Percentiles rank a stretch among this genome's conserved stretches.
These are phyloP conservation scores for Clavispora santaluciae DNA, from an alignment of 805 yeast species.

Conservation along the genomic window DNA sequence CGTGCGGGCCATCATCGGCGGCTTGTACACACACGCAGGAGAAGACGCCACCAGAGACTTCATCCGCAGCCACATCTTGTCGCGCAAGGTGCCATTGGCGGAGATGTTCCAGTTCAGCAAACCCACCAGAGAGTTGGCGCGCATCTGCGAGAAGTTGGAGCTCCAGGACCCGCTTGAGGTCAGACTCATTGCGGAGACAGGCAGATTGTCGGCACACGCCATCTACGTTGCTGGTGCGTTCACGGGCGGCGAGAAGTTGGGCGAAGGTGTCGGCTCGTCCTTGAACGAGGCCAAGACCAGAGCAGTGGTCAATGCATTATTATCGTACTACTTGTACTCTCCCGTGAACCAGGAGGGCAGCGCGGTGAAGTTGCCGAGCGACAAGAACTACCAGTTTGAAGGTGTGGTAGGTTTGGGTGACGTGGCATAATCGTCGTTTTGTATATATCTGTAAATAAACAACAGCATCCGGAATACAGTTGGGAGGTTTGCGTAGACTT, in stretches of 20 bases:
- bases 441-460: slow-evolving; percentile 12
- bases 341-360: slow-evolving; percentile 52
- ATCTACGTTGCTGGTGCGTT: slow-evolving; percentile 90
- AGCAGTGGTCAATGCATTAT: slow-evolving; percentile 85
- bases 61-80: slow-evolving; percentile 67
- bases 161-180: slow-evolving; percentile 67
- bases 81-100: slow-evolving; percentile 74
- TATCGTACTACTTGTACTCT: slow-evolving; percentile 87
- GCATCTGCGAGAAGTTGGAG: slow-evolving; percentile 70
- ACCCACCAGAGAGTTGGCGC: slow-evolving; percentile 80
- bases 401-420: slow-evolving; percentile 42
- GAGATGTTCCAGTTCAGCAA: slow-evolving; percentile 74
- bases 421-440: slow-evolving; percentile 33
- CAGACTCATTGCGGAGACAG: slow-evolving; percentile 87
- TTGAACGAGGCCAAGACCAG: slow-evolving; percentile 87
- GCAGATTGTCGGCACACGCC: slow-evolving; percentile 79
- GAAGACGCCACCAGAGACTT: slow-evolving; percentile 61
- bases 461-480: slow-evolving; percentile 4
- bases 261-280: slow-evolving; percentile 92
- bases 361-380: slow-evolving; percentile 57
- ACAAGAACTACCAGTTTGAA: slow-evolving; percentile 36
- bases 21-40: slow-evolving; percentile 70
- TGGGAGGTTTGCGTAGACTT: no score
- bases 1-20: slow-evolving; percentile 80
- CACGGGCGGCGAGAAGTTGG: slow-evolving; percentile 74